A percentile compares a stretch with the other conserved stretches of the same genome.
phyloP scores from a whole-genome alignment of 495 filamentous ascomycete genomes.

The Chaetomium tenue region DNA sequence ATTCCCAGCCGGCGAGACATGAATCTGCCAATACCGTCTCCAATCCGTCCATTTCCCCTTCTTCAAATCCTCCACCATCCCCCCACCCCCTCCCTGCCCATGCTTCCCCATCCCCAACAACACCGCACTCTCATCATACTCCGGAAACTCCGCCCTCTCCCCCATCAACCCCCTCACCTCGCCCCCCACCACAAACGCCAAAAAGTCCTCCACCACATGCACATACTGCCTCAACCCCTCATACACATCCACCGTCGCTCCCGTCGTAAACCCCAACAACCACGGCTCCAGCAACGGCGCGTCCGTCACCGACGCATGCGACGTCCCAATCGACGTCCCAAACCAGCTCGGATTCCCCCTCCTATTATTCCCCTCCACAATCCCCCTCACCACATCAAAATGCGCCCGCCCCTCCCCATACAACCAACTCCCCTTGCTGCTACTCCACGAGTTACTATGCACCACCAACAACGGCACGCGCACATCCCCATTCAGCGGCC shows the following conservation, averaged over 20 bases:
- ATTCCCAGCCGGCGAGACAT: slow-evolving; percentile 36
- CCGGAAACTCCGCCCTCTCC: slow-evolving; percentile 43
- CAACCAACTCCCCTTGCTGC: slow-evolving; percentile 44
- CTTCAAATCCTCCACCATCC: slow-evolving; percentile 11
- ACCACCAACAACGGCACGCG: slow-evolving; percentile 50
- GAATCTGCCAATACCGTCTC: slow-evolving; percentile 45
- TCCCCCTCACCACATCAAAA: slow-evolving; percentile 50
- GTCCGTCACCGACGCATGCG: slow-evolving; percentile 55
- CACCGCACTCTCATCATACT: slow-evolving; percentile 35
- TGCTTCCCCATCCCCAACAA: slow-evolving; percentile 41
- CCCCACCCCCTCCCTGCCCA: slow-evolving; percentile 31
- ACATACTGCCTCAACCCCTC: slow-evolving; percentile 48
- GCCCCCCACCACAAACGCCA: slow-evolving; percentile 40
- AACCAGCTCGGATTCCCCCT: slow-evolving; percentile 50
- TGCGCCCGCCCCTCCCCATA: slow-evolving; percentile 47
- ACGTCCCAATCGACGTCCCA: slow-evolving; percentile 50
- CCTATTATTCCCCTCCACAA: slow-evolving; percentile 41
- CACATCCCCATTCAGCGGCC: slow-evolving; percentile 52
- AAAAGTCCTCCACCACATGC: slow-evolving; percentile 46
- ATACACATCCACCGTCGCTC: slow-evolving; percentile 44
- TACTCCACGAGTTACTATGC: slow-evolving; percentile 54
- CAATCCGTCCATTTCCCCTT: slow-evolving; percentile 38
- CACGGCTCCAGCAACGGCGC: slow-evolving; percentile 53
- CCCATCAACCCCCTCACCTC: slow-evolving; percentile 35
- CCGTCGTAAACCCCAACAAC: slow-evolving; percentile 50